Conservation (phyloP, 2,329 filamentous ascomycete genomes). For the Colletotrichum sp. region DNA sequence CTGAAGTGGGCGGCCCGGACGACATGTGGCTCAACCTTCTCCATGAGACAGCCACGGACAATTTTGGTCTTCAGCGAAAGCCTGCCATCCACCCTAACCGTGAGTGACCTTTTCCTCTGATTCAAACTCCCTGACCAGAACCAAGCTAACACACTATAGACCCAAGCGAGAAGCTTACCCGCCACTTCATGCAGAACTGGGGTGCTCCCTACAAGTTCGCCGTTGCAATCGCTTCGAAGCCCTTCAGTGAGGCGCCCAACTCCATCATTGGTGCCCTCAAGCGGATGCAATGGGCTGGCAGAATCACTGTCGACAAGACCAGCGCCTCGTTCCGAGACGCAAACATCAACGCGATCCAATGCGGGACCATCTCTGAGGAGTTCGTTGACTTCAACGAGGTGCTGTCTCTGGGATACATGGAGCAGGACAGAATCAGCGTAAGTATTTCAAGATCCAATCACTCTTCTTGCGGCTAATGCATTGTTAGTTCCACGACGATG, state of each 20-base stretch:
- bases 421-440: constrained; percentile 61
- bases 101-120: constrained; percentile 23
- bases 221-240: constrained; percentile 54
- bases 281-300: constrained; percentile 59
- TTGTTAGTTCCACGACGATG: constrained; percentile 68
- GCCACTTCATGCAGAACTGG: constrained; percentile 60
- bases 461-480: not conserved
- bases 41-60: constrained; percentile 18
- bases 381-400: constrained; percentile 64
- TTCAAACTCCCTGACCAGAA: constrained; percentile 11
- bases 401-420: constrained; percentile 66
- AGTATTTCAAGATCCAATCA: constrained; percentile 23
- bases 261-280: constrained; percentile 54
- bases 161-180: constrained; percentile 47
- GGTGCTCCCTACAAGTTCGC: constrained; percentile 72
- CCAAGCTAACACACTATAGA: constrained; percentile 31
- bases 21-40: constrained; percentile 61
- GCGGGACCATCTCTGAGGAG: constrained; percentile 24
- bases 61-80: constrained; percentile 51
- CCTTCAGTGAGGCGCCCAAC: constrained; percentile 52
- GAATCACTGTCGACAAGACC: constrained; percentile 38
- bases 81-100: constrained; percentile 36
- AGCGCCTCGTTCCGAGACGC: constrained; percentile 17
- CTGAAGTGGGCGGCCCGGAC: constrained; percentile 59
- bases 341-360: not conserved